Evolutionary conservation across 2,329 filamentous ascomycete genomes (phyloP), one percentile per base, ranked within the genome.

Genomic region (Samsoniella hepiali): DNA sequence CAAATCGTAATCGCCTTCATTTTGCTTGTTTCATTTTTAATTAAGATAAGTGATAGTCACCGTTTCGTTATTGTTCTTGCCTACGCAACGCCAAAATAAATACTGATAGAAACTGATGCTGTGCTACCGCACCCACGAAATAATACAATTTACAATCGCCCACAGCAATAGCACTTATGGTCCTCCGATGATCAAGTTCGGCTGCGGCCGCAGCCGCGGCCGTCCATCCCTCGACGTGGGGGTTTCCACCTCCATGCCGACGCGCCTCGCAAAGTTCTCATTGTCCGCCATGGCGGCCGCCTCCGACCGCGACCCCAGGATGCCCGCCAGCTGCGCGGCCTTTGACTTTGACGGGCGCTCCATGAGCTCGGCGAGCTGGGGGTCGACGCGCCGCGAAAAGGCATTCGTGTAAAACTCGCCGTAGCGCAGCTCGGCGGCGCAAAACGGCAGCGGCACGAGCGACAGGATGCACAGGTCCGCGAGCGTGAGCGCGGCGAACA

Each of bases 401-500:
- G 53, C 64, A 2, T 57, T 31, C 13, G 64, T 64, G 60, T 67
- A 69, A 44, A 59, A 65, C 38, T 56, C 34, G 1, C 63, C 67
- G 58, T 66, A 63, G 29, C 58, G 49, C 32, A 69, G 31, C 38
- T 68, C 67, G 7, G 53, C 60, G 3, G 59, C 44, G 27, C 58
- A 50, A 3, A 69, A 34, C 13, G 68, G 68, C 13, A 69, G 57
- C 17, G 63, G 67, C 44, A 69, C 32, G 29, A 64, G 65, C 9
- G 63, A 65, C 11, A 67, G 36, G 36, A 44, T 40, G n/a, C 45
- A 32, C 13, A 69, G 40, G 54, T 69, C 65, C 13, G 27, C 57
- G 8, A 69, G 62, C 15, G 59, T 58, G 3, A 68, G 64, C 34
- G 65, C 63, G 10, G 67, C 64, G 38, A 67, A 69, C 61, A 64